A percentile compares a stretch with the other conserved stretches of the same genome.
Conservation (phyloP, 495 filamentous ascomycete genomes). For the Xylaria castorea region DNA sequence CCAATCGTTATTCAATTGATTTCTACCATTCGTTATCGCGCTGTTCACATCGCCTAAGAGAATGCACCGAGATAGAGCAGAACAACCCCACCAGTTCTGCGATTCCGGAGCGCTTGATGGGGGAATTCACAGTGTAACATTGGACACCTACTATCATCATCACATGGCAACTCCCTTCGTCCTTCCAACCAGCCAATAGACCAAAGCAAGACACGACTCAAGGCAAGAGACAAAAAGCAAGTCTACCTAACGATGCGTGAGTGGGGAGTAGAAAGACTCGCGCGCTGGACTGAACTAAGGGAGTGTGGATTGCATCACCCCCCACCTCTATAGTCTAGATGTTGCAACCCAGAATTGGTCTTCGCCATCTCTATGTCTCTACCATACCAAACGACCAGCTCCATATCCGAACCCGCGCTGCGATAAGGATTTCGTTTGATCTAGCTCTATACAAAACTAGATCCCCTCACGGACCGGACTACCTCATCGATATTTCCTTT, state of each 20-base stretch:
- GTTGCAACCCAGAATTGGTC: neutral
- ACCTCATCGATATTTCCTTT: neutral
- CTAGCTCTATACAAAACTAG: neutral
- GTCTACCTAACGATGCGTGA: slow-evolving; percentile 2
- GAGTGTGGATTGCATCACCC: slow-evolving; percentile 18
- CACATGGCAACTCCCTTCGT: slow-evolving; percentile 18
- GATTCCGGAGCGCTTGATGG: slow-evolving; percentile 8
- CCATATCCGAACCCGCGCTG: neutral
- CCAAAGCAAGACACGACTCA: slow-evolving; percentile 6
- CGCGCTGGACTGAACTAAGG: neutral
- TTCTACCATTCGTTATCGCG: neutral
- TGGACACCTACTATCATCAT: neutral
- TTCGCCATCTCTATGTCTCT: neutral
- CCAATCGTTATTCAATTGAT: slow-evolving; percentile 8
- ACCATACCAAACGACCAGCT: neutral
- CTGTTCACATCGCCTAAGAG: neutral
- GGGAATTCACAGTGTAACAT: slow-evolving; percentile 5
- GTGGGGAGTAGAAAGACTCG: slow-evolving; percentile 12
- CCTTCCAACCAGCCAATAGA: slow-evolving; percentile 5
- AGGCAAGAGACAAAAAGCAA: slow-evolving; percentile 11
- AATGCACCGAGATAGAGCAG: slow-evolving; percentile 9
- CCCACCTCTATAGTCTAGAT: slow-evolving; percentile 8
- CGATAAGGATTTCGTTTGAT: neutral
- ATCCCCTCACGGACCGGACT: slow-evolving; percentile 10
- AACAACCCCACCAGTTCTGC: slow-evolving; percentile 23